A percentile compares a stretch with the other conserved stretches of the same genome.
These are phyloP conservation scores for Microsporum canis DNA, from an alignment of 2,329 filamentous ascomycete species.

Conservation along the genomic window DNA sequence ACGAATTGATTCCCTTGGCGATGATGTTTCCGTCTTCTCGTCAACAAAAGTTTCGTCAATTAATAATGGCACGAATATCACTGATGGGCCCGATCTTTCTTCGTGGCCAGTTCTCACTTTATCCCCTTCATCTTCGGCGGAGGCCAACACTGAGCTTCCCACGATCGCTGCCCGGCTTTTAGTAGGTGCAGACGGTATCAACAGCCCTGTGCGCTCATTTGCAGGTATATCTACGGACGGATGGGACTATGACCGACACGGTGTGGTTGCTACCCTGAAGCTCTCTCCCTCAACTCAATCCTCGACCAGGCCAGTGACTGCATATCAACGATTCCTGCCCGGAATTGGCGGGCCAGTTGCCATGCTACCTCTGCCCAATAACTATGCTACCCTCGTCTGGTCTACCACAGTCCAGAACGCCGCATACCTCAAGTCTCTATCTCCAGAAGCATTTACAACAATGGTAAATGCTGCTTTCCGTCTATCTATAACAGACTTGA, in stretches of 20 bases:
- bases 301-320: conserved; percentile 49
- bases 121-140: conserved; percentile 38
- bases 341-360: conserved; percentile 69
- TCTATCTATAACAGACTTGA: conserved; percentile 64
- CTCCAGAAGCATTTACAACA: conserved; percentile 61
- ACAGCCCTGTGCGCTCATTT: conserved; percentile 83
- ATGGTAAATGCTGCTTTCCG: conserved; percentile 93
- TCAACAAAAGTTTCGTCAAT: conserved; percentile 72
- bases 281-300: conserved; percentile 43
- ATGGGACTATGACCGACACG: conserved; percentile 88
- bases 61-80: conserved; percentile 54
- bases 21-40: conserved; percentile 57
- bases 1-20: conserved; percentile 56
- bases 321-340: conserved; percentile 91
- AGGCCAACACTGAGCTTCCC: conserved; percentile 30
- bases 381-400: conserved; percentile 81
- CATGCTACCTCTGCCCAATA: conserved; percentile 76
- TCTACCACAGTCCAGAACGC: conserved; percentile 77
- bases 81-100: conserved; percentile 61
- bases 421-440: conserved; percentile 63
- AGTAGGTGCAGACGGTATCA: conserved; percentile 87
- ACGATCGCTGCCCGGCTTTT: conserved; percentile 69
- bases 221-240: conserved; percentile 74
- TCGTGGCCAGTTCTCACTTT: conserved; percentile 80
- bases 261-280: conserved; percentile 78